Percentiles rank a stretch among this genome's conserved stretches.
Evolutionary conservation across 2,329 filamentous ascomycete species (phyloP).

Genomic region (Colletotrichum nymphaeae): DNA sequence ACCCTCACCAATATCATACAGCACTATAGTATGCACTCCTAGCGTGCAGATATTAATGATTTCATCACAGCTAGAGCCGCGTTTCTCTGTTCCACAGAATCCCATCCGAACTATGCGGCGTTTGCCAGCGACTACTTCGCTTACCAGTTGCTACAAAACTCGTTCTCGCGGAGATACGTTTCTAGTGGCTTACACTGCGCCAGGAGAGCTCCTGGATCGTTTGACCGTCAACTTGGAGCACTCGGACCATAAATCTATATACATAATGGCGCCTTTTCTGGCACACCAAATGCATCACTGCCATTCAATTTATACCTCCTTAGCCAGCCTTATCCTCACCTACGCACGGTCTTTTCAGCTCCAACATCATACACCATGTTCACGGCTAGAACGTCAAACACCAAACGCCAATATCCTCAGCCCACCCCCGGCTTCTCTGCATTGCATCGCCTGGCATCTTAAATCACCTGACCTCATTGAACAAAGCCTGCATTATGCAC

Average conservation of each 20-base stretch:
- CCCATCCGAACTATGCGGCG: not conserved
- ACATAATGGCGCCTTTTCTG: not conserved
- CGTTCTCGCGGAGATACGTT: not conserved
- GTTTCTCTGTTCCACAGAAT: not conserved
- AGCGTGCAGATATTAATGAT: not conserved
- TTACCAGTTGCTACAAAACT: not conserved
- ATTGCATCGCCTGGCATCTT: not conserved
- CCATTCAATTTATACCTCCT: not conserved
- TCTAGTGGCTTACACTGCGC: not conserved
- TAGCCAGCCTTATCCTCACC: not conserved
- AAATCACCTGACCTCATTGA: not conserved
- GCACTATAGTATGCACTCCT: not conserved
- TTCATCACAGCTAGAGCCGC: not conserved
- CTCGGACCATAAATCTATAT: not conserved
- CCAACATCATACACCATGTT: not conserved
- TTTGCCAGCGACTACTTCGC: not conserved
- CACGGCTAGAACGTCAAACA: not conserved
- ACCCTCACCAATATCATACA: not conserved
- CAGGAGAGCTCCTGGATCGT: not conserved
- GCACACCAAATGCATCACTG: slow-evolving; percentile 10
- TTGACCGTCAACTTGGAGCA: not conserved
- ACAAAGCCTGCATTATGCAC: not conserved
- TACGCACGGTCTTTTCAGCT: not conserved
- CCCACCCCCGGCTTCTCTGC: not conserved
- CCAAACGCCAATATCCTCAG: not conserved